phyloP scores from a whole-genome alignment of 106 monocot species.

The Iris macrosiphon region DNA sequence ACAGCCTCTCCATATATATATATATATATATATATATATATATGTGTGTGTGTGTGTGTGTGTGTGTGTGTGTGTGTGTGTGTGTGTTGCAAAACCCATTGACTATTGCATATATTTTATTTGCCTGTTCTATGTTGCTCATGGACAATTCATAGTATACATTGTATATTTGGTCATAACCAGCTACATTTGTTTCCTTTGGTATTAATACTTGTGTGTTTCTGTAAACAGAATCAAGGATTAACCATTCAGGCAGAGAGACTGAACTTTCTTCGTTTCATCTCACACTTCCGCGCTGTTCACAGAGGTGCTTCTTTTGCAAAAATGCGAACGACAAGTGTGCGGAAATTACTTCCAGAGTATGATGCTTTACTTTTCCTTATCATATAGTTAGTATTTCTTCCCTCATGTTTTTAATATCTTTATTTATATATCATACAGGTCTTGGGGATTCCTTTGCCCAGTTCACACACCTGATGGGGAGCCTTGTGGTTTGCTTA shows the following conservation, averaged over 20 bases:
- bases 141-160: no score
- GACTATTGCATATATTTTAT: no score
- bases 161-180: neutral
- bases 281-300: constrained; percentile 89
- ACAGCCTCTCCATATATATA: no score
- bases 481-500: constrained; percentile 91
- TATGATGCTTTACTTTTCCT: constrained; percentile 34
- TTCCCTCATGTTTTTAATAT: neutral
- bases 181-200: neutral
- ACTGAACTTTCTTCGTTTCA: constrained; percentile 78
- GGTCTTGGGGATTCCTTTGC: constrained; percentile 99
- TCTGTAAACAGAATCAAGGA: constrained; percentile 52
- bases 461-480: constrained; percentile 99
- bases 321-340: constrained; percentile 83
- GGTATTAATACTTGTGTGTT: neutral
- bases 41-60: no score
- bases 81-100: no score
- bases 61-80: no score
- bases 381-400: neutral
- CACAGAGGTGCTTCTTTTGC: constrained; percentile 93
- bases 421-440: constrained; percentile 17
- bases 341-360: constrained; percentile 95
- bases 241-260: constrained; percentile 81
- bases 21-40: no score
- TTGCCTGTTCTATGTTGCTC: no score